phyloP scores from a whole-genome alignment of 805 yeast species.

The Candida caryicola region DNA sequence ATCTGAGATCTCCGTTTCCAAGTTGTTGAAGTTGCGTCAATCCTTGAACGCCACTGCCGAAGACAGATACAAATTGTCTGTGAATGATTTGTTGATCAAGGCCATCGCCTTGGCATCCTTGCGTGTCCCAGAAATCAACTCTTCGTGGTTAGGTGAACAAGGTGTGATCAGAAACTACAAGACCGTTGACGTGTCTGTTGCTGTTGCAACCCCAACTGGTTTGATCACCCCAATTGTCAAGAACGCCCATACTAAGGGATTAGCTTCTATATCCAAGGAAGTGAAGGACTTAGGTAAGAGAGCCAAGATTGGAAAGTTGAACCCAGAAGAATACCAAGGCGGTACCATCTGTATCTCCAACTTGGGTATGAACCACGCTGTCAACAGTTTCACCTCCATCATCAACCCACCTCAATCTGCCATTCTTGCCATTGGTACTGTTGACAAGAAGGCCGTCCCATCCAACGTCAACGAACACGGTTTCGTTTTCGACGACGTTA shows the following conservation, averaged over 20 bases:
- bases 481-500: slow-evolving; percentile 85
- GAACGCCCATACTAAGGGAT: slow-evolving; percentile 84
- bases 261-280: slow-evolving; percentile 73
- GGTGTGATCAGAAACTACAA: slow-evolving; percentile 89
- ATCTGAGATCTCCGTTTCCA: slow-evolving; percentile 80
- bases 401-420: slow-evolving; percentile 97
- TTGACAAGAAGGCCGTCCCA: slow-evolving; percentile 88
- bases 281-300: slow-evolving; percentile 92
- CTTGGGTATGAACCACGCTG: slow-evolving; percentile 98
- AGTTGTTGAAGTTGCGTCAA: slow-evolving; percentile 87
- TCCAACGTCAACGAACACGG: slow-evolving; percentile 90
- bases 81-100: slow-evolving; percentile 91
- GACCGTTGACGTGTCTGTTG: slow-evolving; percentile 94
- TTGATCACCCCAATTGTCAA: slow-evolving; percentile 93
- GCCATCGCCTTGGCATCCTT: slow-evolving; percentile 88
- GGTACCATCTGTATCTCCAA: slow-evolving; percentile 98
- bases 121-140: slow-evolving; percentile 91
- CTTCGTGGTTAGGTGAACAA: slow-evolving; percentile 87
- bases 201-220: slow-evolving; percentile 98
- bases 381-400: slow-evolving; percentile 88
- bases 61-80: slow-evolving; percentile 86
- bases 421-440: slow-evolving; percentile 91
- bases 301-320: slow-evolving; percentile 90
- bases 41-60: slow-evolving; percentile 82
- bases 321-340: slow-evolving; percentile 98